Evolutionary conservation across 179 eudicot genomes (phyloP), one percentile per base, ranked within the genome.

Genomic region (Drosera spatulata): DNA sequence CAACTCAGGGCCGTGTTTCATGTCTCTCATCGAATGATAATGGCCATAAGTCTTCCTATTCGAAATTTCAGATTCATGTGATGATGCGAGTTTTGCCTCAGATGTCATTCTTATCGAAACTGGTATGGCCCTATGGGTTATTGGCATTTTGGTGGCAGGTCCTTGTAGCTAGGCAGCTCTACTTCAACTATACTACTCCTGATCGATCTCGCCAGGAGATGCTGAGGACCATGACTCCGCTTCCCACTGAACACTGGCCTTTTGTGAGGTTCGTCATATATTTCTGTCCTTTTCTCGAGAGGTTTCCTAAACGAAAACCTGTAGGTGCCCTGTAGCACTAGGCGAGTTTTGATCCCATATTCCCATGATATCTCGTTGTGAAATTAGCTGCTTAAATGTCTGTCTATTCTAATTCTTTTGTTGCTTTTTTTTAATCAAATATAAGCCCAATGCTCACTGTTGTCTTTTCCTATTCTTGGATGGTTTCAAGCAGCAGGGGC

Each of bases 181-280:
- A 93, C 69, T 93, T 93, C 49, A 90, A 93, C 68, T 93, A 81
- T 65, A 93, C 97, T 3, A 93, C 99, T 38, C 99, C 97, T 41
- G 99, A 86, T 60, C 77, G 99, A 37, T 78, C 94, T 48, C 86
- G 94, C 51, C 97, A 90, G 72, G 99, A 93, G 65, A 74, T 89
- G 82, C 72, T 86, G 50, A 82, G 78, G 56, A 80, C 77, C 13
- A 77, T 75, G 82, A 89, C 97, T 60, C 99, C 97, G 12, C 82
- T 73, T 57, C 79, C 94, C n/a, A 80, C 80, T 39, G 90, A 89
- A 10, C 95, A 79, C 75, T 93, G 97, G 99, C 97, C 91, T 13
- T 82, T 85, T 63, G 48, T 63, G 22, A 71, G 87, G 91, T 84
- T 45, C 7, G 50, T 54, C 39, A 62, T 8, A 43, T 45, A 41